Conservation (phyloP, 306 rosid species). For the Pachyrhizus erosus region DNA sequence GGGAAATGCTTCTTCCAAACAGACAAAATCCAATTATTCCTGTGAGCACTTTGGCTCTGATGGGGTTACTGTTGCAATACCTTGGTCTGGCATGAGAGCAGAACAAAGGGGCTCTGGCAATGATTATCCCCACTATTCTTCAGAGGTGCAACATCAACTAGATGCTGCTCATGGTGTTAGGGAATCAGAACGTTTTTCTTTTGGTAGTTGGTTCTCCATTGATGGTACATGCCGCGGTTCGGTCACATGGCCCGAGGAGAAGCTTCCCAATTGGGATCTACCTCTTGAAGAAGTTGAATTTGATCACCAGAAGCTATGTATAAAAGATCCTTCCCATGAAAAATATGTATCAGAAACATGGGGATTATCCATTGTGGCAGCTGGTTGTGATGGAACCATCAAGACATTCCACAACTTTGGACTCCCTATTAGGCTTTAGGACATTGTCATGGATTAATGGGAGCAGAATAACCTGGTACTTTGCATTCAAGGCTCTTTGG, state of each 20-base stretch:
- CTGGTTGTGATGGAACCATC: conserved; percentile 78
- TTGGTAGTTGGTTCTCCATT: conserved; percentile 71
- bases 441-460: conserved; percentile 20
- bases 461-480: neutral
- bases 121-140: conserved; percentile 26
- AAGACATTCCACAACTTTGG: conserved; percentile 90
- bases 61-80: conserved; percentile 78
- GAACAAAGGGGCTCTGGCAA: conserved; percentile 32
- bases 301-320: conserved; percentile 27
- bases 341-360: conserved; percentile 60
- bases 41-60: conserved; percentile 75
- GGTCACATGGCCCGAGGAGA: conserved; percentile 91
- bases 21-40: conserved; percentile 57
- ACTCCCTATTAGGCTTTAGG: conserved; percentile 71
- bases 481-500: conserved; percentile 27
- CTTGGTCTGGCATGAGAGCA: conserved; percentile 70
- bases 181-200: conserved; percentile 58
- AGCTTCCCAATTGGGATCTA: conserved; percentile 65
- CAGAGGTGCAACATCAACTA: conserved; percentile 33
- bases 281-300: conserved; percentile 48
- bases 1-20: conserved; percentile 44
- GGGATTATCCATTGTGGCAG: conserved; percentile 80
- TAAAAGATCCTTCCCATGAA: conserved; percentile 34
- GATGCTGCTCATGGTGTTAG: conserved; percentile 35
- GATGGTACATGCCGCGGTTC: conserved; percentile 67